Base-by-base conservation (phyloP, 2,329 filamentous ascomycete species). In the Neurospora sp. region DNA sequence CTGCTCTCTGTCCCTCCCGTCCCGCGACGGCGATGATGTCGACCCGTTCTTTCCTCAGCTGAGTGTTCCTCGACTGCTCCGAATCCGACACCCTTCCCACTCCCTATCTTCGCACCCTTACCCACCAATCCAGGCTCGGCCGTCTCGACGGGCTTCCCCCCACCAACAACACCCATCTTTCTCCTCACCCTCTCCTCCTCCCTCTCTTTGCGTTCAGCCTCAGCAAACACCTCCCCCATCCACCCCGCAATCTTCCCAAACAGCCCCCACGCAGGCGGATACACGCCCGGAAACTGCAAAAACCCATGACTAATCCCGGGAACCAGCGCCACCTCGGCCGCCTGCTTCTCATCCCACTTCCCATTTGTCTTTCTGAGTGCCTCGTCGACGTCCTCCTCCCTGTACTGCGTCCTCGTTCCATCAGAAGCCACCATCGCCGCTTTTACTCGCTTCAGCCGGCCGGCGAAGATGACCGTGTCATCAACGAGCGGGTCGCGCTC, bases 401-500 rank as follows among this genome's bases (percentile, higher is more conserved):
- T 80, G 75, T 82, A 78, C 81, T 87, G 77, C 82, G 83, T 69
- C 86, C 82, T n/a, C 82, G 87, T 66, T 84, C 80, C 87, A 83
- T 68, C 85, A 81, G 72, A 82, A 9, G 84, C 80, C 67, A 82
- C 79, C 70, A 80, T 82, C 0, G 85, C 85, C 23, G 87, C 86
- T 77, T 90, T 97, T 1, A 93, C 93, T 72, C 94, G 89, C 7
- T 93, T 86, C n/a, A 99, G 80, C 0, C 95, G 85, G 0, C 95
- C 96, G 0, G 96, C 94, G 76, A 99, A 97, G 72, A 99, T 94
- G 67, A 97, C 93, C 0, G 96, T 99, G 78, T 99, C 96, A 77
- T 99, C 96, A 0, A 98, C 96, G 0, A 99, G 82, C 0, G 96
- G 96, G 78, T 99, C 96, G 38, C 95, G 90, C 81, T 99, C 96